A percentile compares a stretch with the other conserved stretches of the same genome.
These are phyloP conservation scores for Pascua sp. DNA, from an alignment of 1,284 basidiomycete genomes.

Conservation along the genomic window DNA sequence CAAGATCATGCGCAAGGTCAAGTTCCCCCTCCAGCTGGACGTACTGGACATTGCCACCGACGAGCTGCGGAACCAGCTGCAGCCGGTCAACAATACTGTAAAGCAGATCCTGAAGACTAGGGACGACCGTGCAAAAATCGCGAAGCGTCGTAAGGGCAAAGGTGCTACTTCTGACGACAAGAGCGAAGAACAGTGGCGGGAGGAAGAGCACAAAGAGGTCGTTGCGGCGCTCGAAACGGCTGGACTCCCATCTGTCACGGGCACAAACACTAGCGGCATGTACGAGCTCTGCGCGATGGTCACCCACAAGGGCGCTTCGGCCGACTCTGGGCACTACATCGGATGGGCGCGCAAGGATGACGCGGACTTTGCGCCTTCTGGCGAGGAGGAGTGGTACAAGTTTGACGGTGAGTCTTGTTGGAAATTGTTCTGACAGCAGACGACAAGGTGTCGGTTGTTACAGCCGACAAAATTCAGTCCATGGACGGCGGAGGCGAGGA, in stretches of 20 bases:
- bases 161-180: slow-evolving; percentile 7
- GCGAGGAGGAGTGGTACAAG: slow-evolving; percentile 68
- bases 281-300: slow-evolving; percentile 63
- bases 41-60: slow-evolving; percentile 75
- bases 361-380: slow-evolving; percentile 18
- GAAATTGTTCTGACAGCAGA: slow-evolving; percentile 61
- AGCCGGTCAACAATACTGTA: slow-evolving; percentile 67
- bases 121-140: slow-evolving; percentile 74
- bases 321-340: slow-evolving; percentile 89
- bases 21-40: slow-evolving; percentile 78
- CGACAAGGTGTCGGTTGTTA: slow-evolving; percentile 66
- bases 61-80: slow-evolving; percentile 68
- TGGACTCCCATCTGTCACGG: slow-evolving; percentile 17
- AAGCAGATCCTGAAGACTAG: slow-evolving; percentile 80
- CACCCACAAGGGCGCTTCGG: slow-evolving; percentile 93
- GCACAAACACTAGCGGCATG: slow-evolving; percentile 38
- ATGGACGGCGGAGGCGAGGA: slow-evolving; percentile 82
- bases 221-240: slow-evolving; percentile 26
- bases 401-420: slow-evolving; percentile 41
- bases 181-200: slow-evolving; percentile 43
- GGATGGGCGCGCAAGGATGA: slow-evolving; percentile 57
- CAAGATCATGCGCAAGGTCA: slow-evolving; percentile 90
- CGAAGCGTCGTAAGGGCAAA: slow-evolving; percentile 64
- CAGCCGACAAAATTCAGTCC: slow-evolving; percentile 67
- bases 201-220: slow-evolving; percentile 41